Evolutionary conservation across 192 early-diverging fungal genomes (phyloP), one percentile per base, ranked within the genome.

Genomic region (Linnemannia schmuckeri): DNA sequence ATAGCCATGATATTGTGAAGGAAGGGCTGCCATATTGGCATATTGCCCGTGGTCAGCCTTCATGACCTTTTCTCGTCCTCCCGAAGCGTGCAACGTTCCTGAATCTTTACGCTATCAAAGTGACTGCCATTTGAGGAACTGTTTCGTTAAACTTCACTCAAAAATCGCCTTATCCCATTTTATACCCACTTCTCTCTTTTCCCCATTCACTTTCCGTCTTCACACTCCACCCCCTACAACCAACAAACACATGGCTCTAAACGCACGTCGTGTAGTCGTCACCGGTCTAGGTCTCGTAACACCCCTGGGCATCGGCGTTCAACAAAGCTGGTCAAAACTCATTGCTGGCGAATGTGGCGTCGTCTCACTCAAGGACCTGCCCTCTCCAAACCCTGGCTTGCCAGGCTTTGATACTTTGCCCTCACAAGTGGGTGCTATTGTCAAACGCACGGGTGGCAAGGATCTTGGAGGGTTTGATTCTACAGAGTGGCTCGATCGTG

Each of bases 281-380:
- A 99, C 98, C 27, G 98, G 98, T 7, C 91, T 99, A 8, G 98
- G 98, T 9, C 89, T 97, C 24, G 95, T 99, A 42, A 97, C 97
- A 27, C 98, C 98, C 3, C 91, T 99, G 22, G 97, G 95, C 66
- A 93, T 93, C 2, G 96, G 96, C 72, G 93, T 95, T 22, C 83
- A 88, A 66, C 84, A 89, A 33, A 90, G 92, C 0, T 99, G 97
- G 97, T 81, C 85, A 24, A 91, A 88, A 74, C 90, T 99, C 37
- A 73, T 98, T 44, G 92, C 92, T 12, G 93, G 92, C 2, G 78
- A 92, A 35, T 96, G 94, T 81, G 98, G 97, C 22, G 93, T 99
- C 69, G 90, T 92, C 38, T 96, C 95, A 22, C 87, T 97, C 24
- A 88, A 86, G 41, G 78, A 90, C 54, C 76, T 83, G 4, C 75